These are phyloP conservation scores for Naganishia liquefaciens DNA, from an alignment of 1,284 basidiomycete species.

Conservation along the genomic window DNA sequence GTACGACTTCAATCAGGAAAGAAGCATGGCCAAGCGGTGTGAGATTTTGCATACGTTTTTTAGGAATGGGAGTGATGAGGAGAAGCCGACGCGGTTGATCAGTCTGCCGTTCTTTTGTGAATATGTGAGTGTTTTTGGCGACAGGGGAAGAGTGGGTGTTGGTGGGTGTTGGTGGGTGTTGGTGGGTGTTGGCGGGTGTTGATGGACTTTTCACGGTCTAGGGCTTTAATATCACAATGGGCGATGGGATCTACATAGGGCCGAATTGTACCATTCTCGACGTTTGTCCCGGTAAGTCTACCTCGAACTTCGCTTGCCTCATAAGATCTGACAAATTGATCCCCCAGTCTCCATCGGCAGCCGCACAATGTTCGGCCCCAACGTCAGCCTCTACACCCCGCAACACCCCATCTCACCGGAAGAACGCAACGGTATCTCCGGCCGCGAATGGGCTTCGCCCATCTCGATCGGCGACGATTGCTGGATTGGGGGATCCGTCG, in stretches of 20 bases:
- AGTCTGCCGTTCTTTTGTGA: conserved; percentile 44
- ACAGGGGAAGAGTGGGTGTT: not conserved
- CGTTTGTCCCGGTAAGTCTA: conserved; percentile 45
- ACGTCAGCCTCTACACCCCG: conserved; percentile 52
- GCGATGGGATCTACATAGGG: conserved; percentile 48
- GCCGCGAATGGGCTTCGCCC: conserved; percentile 51
- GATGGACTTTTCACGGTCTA: conserved; percentile 18
- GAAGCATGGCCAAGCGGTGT: conserved; percentile 37
- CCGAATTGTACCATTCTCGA: conserved; percentile 48
- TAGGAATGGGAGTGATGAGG: conserved; percentile 36
- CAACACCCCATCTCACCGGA: conserved; percentile 54
- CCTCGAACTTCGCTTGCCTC: too few relatives aligned
- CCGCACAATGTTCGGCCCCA: conserved; percentile 53
- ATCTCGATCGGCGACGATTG: conserved; percentile 54
- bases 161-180: too few relatives aligned
- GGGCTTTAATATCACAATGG: conserved; percentile 52
- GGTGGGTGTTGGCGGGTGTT: not conserved
- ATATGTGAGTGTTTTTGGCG: conserved; percentile 43
- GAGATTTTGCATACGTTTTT: conserved; percentile 32
- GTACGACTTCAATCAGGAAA: conserved; percentile 38
- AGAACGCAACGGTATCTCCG: conserved; percentile 45
- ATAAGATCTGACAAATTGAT: not conserved
- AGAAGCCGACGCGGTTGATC: conserved; percentile 33
- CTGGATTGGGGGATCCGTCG: conserved; percentile 57
- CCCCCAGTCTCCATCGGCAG: conserved; percentile 14